Percentiles rank a stretch among this genome's conserved stretches.
Evolutionary conservation across 805 yeast species (phyloP).

Genomic region (Kluyveromyces nonfermentans): DNA sequence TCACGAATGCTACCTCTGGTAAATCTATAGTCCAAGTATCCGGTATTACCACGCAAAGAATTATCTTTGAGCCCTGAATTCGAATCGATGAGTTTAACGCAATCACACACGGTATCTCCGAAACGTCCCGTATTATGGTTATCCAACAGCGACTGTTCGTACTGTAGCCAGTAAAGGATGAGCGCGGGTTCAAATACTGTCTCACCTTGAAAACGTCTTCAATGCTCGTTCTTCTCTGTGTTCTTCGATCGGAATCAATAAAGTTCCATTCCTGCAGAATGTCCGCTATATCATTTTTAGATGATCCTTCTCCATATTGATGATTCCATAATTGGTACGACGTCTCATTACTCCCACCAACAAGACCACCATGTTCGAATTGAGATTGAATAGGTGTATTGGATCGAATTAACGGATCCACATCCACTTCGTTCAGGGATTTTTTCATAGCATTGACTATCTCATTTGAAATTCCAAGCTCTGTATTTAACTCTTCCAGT

Average conservation of each 20-base stretch:
- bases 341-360: neutral
- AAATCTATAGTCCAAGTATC: conserved; percentile 14
- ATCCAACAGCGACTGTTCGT: conserved; percentile 24
- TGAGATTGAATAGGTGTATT: conserved; percentile 2
- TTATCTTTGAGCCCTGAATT: neutral
- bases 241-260: neutral
- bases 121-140: conserved; percentile 14
- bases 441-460: conserved; percentile 61
- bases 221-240: conserved; percentile 20
- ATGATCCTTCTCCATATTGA: neutral
- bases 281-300: conserved; percentile 5
- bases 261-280: conserved; percentile 16
- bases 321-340: conserved; percentile 4
- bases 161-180: conserved; percentile 27
- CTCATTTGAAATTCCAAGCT: conserved; percentile 58
- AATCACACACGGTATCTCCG: conserved; percentile 1
- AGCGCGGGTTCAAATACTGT: conserved; percentile 28
- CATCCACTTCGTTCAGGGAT: conserved; percentile 43
- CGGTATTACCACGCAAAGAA: conserved; percentile 3
- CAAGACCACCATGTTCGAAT: neutral
- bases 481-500: conserved; percentile 4
- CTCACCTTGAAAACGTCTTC: conserved; percentile 28
- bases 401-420: neutral
- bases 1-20: conserved; percentile 1
- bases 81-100: conserved; percentile 1